Evolutionary conservation across 2,329 filamentous ascomycete species (phyloP).

Genomic region (Incumbomyces lentus): DNA sequence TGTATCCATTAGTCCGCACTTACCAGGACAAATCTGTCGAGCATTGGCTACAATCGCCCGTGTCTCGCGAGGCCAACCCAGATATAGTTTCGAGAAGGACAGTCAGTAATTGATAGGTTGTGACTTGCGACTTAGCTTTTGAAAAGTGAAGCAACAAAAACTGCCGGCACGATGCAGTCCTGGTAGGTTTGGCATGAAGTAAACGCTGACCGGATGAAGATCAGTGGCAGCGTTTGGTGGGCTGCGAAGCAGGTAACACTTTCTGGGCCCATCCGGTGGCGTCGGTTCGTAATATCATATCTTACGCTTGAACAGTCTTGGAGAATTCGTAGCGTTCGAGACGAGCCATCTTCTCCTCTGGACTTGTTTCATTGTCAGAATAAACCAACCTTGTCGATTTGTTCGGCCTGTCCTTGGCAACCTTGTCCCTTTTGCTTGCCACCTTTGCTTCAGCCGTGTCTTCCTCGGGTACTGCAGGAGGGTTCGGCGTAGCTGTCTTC

Average conservation of each 20-base stretch:
- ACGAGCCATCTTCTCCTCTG: slow-evolving; percentile 79
- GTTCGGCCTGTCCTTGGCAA: slow-evolving; percentile 53
- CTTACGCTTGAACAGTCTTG: slow-evolving; percentile 20
- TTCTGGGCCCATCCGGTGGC: no score
- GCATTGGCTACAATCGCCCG: no score
- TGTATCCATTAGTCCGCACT: no score
- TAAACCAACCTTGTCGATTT: slow-evolving; percentile 65
- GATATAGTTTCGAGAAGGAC: no score
- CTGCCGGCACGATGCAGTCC: no score
- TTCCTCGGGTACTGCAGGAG: slow-evolving; percentile 21
- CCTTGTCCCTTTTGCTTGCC: slow-evolving; percentile 52
- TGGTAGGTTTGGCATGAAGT: no score
- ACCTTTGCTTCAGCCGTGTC: slow-evolving; percentile 47
- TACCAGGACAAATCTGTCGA: no score
- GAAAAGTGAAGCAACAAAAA: background rate
- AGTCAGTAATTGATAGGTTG: no score
- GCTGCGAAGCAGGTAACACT: no score
- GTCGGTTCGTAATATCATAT: background rate
- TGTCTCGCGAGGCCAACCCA: no score
- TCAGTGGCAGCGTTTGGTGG: no score
- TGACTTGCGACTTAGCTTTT: background rate
- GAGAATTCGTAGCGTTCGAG: slow-evolving; percentile 65
- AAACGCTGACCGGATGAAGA: no score
- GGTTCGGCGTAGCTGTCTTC: slow-evolving; percentile 17
- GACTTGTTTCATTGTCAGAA: slow-evolving; percentile 66